Evolutionary conservation across 495 filamentous ascomycete genomes (phyloP).

Genomic region (Acidiella bohemica): DNA sequence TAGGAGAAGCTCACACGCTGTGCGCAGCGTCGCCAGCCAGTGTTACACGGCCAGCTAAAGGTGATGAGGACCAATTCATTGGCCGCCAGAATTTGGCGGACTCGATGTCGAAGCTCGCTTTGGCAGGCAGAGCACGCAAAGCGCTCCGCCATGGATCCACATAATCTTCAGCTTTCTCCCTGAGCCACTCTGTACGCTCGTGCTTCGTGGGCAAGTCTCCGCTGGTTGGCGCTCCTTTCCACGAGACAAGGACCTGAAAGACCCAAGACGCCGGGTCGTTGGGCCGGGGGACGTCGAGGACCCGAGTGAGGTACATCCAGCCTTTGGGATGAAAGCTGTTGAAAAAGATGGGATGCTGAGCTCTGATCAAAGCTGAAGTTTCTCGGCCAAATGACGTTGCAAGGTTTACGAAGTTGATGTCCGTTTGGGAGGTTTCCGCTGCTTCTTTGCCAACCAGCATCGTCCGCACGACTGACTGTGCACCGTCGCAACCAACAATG

Average conservation of each 20-base stretch:
- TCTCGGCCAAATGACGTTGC: background rate
- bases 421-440: background rate
- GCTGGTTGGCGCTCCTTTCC: background rate
- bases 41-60: background rate
- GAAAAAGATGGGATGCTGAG: slow-evolving; percentile 6
- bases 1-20: background rate
- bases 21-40: slow-evolving; percentile 4
- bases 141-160: slow-evolving; percentile 1
- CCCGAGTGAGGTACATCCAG: background rate
- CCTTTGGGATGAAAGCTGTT: slow-evolving; percentile 1
- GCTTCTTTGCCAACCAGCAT: slow-evolving; percentile 1
- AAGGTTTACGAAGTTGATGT: slow-evolving; percentile 5
- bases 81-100: background rate
- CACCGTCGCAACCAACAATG: slow-evolving; percentile 4
- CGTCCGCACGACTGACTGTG: background rate
- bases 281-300: background rate
- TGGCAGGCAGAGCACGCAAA: background rate
- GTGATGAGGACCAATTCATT: slow-evolving; percentile 1
- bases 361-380: background rate
- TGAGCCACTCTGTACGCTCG: background rate
- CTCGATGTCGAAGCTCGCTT: slow-evolving; percentile 1
- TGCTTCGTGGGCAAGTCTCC: background rate
- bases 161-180: background rate
- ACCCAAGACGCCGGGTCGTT: background rate
- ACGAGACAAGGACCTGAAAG: background rate